phyloP scores from a whole-genome alignment of 306 rosid genomes.

The Lathyrus tuberosus region DNA sequence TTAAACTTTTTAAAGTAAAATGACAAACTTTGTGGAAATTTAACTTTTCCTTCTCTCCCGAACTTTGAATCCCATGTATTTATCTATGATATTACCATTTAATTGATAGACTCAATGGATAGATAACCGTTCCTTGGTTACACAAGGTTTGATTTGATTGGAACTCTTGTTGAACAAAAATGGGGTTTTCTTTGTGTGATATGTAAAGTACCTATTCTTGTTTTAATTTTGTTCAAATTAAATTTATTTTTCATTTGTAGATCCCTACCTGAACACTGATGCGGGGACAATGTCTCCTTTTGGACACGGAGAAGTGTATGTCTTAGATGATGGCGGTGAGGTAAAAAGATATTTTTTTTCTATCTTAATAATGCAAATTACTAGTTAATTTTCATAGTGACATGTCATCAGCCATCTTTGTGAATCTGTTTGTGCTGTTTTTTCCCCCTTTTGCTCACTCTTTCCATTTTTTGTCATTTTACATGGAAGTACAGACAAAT shows the following conservation, averaged over 20 bases:
- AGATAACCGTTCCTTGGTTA: too few species aligned
- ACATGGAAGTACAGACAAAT: too few species aligned
- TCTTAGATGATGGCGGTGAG: slow-evolving; percentile 89
- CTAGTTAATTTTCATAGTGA: neutral
- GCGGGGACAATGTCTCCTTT: slow-evolving; percentile 93
- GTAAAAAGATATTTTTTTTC: slow-evolving; percentile 45
- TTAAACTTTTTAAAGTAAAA: too few species aligned
- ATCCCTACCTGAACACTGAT: slow-evolving; percentile 87
- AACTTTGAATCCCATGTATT: too few species aligned
- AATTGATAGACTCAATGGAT: too few species aligned
- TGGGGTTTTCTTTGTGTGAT: too few species aligned
- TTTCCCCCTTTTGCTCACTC: neutral
- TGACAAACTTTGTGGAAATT: too few species aligned
- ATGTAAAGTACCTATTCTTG: neutral
- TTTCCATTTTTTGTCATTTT: too few species aligned
- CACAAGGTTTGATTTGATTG: too few species aligned
- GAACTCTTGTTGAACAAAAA: too few species aligned
- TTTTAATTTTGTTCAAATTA: slow-evolving; percentile 28
- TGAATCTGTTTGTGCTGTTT: slow-evolving; percentile 10
- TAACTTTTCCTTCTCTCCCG: too few species aligned
- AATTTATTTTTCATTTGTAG: slow-evolving; percentile 45
- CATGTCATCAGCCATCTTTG: neutral
- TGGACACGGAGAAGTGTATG: slow-evolving; percentile 87
- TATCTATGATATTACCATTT: too few species aligned
- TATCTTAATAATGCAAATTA: slow-evolving; percentile 2